These are phyloP conservation scores for Trichoderma guizhouense DNA, from an alignment of 2,329 filamentous ascomycete species.

Conservation along the genomic window DNA sequence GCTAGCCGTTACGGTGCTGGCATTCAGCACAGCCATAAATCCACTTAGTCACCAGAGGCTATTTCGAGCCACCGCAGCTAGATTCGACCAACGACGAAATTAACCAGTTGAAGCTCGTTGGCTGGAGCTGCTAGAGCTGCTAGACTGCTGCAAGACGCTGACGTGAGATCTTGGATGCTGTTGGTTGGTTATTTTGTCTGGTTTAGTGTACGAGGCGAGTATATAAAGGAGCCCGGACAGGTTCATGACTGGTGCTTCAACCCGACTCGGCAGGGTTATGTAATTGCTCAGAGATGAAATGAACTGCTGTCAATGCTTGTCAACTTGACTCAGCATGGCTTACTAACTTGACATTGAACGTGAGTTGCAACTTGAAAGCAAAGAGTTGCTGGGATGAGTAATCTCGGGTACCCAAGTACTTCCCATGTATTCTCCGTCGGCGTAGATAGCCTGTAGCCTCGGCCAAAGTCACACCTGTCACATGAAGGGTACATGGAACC, in stretches of 20 bases:
- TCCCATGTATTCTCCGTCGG: not conserved
- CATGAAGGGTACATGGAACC: not conserved
- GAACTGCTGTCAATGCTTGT: not conserved
- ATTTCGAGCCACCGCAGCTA: not conserved
- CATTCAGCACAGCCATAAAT: not conserved
- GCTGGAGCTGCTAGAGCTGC: not conserved
- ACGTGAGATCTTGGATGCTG: not conserved
- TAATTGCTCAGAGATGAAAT: not conserved
- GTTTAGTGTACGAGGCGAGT: not conserved
- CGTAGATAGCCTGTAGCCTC: not conserved
- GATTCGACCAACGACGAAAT: not conserved
- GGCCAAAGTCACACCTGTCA: not conserved
- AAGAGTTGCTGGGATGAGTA: not conserved
- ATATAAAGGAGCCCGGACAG: not conserved
- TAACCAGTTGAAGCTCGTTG: not conserved
- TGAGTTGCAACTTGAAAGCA: not conserved
- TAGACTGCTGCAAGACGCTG: not conserved
- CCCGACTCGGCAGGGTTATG: not conserved
- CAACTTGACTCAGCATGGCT: not conserved
- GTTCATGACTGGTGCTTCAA: not conserved
- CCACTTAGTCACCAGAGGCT: not conserved
- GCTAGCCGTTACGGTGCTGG: not conserved
- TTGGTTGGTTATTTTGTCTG: not conserved
- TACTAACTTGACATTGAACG: not conserved
- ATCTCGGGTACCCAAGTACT: not conserved